These are phyloP conservation scores for Amanita fuliginea DNA, from an alignment of 768 basidiomycete species.

Conservation along the genomic window DNA sequence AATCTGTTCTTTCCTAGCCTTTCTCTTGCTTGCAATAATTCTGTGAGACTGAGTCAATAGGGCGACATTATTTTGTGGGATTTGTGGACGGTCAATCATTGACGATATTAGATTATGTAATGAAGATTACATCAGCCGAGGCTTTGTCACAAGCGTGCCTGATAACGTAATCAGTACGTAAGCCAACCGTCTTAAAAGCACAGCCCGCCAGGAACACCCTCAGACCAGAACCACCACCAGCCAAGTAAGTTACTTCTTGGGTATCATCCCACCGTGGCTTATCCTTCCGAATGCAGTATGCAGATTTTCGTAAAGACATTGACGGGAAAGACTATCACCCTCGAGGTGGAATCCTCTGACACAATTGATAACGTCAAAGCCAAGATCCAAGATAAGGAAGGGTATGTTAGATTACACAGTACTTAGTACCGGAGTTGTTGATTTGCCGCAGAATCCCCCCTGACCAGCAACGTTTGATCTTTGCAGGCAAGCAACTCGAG, in stretches of 20 bases:
- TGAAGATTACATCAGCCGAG: conserved; percentile 2
- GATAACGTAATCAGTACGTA: not conserved
- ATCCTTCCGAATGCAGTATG: conserved; percentile 11
- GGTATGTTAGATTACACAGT: conserved; percentile 12
- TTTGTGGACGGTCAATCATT: not conserved
- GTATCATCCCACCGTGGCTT: not conserved
- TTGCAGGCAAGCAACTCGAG: conserved; percentile 40
- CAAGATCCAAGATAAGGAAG: conserved; percentile 73
- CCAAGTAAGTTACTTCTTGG: not conserved
- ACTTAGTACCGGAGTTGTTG: not conserved
- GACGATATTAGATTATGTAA: too few relatives aligned
- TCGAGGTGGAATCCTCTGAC: conserved; percentile 67
- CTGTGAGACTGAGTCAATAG: conserved; percentile 2
- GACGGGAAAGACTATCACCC: conserved; percentile 57
- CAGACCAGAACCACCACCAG: conserved; percentile 11
- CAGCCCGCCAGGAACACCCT: not conserved
- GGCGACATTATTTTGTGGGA: not conserved
- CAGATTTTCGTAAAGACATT: conserved; percentile 34
- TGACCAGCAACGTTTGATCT: conserved; percentile 51
- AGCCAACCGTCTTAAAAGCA: not conserved
- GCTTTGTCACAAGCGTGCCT: too few relatives aligned
- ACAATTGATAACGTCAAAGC: conserved; percentile 69
- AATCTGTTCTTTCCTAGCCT: conserved; percentile 54
- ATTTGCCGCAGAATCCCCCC: conserved; percentile 16
- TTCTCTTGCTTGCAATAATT: conserved; percentile 57